These are phyloP conservation scores for Ogataea neopini DNA, from an alignment of 805 yeast species.

Conservation along the genomic window DNA sequence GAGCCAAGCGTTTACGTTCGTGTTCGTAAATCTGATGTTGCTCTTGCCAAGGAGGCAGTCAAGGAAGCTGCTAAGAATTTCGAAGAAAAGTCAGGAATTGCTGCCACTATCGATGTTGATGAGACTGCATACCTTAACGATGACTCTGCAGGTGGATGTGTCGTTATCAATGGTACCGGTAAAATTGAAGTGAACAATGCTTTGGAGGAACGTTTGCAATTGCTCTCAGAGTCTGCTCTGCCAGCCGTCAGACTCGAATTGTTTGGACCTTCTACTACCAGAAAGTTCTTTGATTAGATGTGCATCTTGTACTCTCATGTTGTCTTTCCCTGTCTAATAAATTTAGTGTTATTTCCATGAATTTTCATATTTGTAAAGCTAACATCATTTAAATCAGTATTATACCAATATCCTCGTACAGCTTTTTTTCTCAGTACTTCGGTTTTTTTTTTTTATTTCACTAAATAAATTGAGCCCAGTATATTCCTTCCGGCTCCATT, in stretches of 20 bases:
- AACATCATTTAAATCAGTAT: background rate
- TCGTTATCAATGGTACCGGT: slow-evolving; percentile 68
- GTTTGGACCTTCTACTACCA: slow-evolving; percentile 79
- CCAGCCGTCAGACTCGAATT: slow-evolving; percentile 91
- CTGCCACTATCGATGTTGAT: slow-evolving; percentile 56
- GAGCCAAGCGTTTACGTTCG: slow-evolving; percentile 66
- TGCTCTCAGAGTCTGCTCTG: slow-evolving; percentile 79
- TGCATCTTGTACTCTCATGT: slow-evolving; percentile 4
- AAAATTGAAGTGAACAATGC: slow-evolving; percentile 92
- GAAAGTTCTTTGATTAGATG: slow-evolving; percentile 84
- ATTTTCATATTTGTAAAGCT: background rate
- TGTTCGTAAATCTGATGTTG: slow-evolving; percentile 67
- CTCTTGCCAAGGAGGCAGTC: slow-evolving; percentile 59
- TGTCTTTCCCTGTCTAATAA: slow-evolving; percentile 1
- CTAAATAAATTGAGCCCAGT: no score
- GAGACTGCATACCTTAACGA: slow-evolving; percentile 59
- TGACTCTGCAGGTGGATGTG: slow-evolving; percentile 81
- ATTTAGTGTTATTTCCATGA: background rate
- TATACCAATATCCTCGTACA: no score
- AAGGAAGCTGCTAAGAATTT: slow-evolving; percentile 63
- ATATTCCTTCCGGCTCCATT: no score
- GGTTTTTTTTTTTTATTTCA: no score
- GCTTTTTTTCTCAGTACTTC: no score
- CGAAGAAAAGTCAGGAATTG: slow-evolving; percentile 59
- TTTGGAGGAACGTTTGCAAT: slow-evolving; percentile 86